These are phyloP conservation scores for Rhododendron kiyosumense DNA, from an alignment of 148 eudicot genomes.

Conservation along the genomic window DNA sequence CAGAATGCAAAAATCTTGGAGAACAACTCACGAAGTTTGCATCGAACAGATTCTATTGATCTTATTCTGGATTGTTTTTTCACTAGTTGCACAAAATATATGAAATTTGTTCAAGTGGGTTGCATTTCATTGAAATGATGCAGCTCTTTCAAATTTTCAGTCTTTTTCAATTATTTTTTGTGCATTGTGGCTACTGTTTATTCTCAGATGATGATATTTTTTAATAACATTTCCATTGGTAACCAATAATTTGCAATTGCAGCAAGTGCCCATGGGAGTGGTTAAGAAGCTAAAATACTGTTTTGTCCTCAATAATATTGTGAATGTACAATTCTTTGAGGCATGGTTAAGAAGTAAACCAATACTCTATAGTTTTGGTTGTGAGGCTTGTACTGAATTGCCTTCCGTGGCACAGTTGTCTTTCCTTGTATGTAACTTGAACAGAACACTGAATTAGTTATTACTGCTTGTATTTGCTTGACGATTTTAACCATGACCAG, in stretches of 20 bases:
- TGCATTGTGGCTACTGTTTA: neutral
- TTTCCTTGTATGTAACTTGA: too few species aligned
- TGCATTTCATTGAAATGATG: neutral
- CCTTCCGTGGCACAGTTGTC: neutral
- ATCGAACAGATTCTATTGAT: neutral
- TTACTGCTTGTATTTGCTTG: neutral
- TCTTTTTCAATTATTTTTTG: neutral
- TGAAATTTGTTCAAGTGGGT: neutral
- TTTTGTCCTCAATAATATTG: neutral
- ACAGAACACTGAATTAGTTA: too few species aligned
- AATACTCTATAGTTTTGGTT: neutral
- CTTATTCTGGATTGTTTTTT: neutral
- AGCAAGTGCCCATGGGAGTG: neutral
- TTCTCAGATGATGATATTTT: neutral
- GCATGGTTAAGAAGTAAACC: neutral
- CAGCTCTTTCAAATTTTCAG: neutral
- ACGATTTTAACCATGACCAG: constrained; percentile 6
- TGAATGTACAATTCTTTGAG: neutral
- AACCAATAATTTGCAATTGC: neutral
- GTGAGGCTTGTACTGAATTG: neutral
- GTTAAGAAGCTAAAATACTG: neutral
- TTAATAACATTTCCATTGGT: neutral
- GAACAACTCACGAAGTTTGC: neutral
- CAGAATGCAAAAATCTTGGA: too few species aligned
- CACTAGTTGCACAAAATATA: neutral